phyloP scores from a whole-genome alignment of 257 asterid genomes.

The Cinchona pubescens region DNA sequence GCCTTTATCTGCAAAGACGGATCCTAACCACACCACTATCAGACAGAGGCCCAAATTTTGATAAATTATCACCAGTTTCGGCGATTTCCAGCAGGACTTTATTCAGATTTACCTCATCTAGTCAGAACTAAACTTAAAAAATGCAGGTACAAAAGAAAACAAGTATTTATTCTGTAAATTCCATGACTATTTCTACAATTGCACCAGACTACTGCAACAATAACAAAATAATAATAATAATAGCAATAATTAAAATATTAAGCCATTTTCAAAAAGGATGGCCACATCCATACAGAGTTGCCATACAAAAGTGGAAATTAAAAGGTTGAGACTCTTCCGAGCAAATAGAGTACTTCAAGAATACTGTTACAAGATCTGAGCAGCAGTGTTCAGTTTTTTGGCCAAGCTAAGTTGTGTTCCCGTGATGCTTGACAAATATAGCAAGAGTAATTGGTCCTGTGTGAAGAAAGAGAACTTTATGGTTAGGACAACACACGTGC shows the following conservation, averaged over 20 bases:
- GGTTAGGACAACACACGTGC: background rate
- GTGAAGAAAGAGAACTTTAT: background rate
- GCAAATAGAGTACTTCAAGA: background rate
- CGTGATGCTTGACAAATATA: slow-evolving; percentile 90
- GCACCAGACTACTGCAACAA: too few species aligned
- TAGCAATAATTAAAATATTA: background rate
- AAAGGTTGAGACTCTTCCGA: background rate
- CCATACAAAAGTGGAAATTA: background rate
- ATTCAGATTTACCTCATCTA: background rate
- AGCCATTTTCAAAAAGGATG: slow-evolving; percentile 11
- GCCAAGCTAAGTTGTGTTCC: slow-evolving; percentile 95
- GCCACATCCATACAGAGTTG: background rate
- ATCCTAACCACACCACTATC: background rate
- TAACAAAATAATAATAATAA: background rate
- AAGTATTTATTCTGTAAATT: background rate
- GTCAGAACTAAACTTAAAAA: background rate
- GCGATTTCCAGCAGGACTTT: background rate
- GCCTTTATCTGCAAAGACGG: background rate
- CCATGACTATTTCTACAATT: background rate
- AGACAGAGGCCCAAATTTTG: background rate
- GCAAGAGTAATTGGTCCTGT: slow-evolving; percentile 79
- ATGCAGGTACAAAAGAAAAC: background rate
- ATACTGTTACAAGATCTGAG: slow-evolving; percentile 61
- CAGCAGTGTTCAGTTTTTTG: slow-evolving; percentile 88
- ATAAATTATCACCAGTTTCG: background rate